Conservation (phyloP, 2,329 filamentous ascomycete species). For the Ceratocystis destructans region DNA sequence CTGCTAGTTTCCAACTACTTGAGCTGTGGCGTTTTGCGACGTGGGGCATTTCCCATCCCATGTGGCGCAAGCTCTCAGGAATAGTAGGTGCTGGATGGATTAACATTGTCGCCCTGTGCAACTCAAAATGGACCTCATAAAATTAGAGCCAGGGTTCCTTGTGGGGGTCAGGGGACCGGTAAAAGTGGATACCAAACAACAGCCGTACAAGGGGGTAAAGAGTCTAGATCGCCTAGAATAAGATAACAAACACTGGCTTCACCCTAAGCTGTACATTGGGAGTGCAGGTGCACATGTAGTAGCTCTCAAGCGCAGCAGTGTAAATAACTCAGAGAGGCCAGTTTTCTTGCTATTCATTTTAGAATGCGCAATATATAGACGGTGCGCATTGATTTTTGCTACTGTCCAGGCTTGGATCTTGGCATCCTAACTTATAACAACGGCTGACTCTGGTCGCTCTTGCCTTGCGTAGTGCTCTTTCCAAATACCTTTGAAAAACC, state of each 20-base stretch:
- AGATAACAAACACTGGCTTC: not conserved
- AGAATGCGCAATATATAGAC: not conserved
- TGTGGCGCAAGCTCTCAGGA: not conserved
- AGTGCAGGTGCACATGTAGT: not conserved
- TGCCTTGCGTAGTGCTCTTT: not conserved
- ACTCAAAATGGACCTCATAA: constrained; percentile 5
- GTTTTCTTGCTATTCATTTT: not conserved
- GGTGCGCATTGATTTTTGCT: not conserved
- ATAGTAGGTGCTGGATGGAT: not conserved
- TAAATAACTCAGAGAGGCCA: not conserved
- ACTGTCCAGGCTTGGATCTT: not conserved
- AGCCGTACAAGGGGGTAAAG: not conserved
- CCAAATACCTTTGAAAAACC: not conserved
- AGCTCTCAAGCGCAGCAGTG: not conserved
- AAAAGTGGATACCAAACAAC: not conserved
- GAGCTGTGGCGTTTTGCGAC: not conserved
- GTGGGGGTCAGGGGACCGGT: not conserved
- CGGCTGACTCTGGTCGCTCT: not conserved
- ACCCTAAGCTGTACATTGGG: not conserved
- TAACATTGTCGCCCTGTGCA: not conserved
- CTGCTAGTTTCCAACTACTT: too few relatives aligned
- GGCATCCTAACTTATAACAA: not conserved
- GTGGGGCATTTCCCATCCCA: not conserved
- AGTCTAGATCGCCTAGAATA: constrained; percentile 3
- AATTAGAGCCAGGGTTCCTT: not conserved